Base-by-base conservation (phyloP, 176 grass and related monocot genomes). In the Panicum miliaceum region DNA sequence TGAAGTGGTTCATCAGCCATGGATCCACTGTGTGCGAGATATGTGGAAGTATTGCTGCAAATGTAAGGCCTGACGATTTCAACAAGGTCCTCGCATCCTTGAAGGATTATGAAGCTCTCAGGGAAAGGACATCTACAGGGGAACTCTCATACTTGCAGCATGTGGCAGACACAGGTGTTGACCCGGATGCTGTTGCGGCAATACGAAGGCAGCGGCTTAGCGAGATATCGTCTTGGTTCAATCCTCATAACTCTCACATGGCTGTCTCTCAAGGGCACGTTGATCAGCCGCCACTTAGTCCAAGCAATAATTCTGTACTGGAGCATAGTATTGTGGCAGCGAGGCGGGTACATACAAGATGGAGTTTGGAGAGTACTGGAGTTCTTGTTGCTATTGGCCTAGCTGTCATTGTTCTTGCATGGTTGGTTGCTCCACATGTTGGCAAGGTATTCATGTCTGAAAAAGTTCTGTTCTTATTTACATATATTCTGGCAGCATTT, bases 1-100 rank as follows among this genome's bases (percentile, higher is more conserved):
- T 98, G 20, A 98, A 98, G 84, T 98, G 96, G 96, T 98, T 98
- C 45, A 68, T 98, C 57, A 95, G 58, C 80, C 96, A 92, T 75
- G 96, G 96, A 22, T 98, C 91, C 54, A 93, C 93, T 6, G 64
- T 84, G 19, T 98, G 96, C 2, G 96, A 98, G 87, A 98, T 98
- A 25, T 98, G 96, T 14, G 93, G 83, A 64, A 71, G 63, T 69
- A 79, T 81, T 35, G 93, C 93, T 29, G 73, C 73, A n/a, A 98
- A 92, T 80, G 80, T 98, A 10, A 85, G 84, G 46, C 63, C 88
- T 61, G 12, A 35, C 2, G 96, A 98, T 90, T 95, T 95, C 80
- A 95, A 86, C 72, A 98, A 90, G 80, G 73, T 98, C 61, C 76
- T 98, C 14, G 89, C 91, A 0, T 93, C 91, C 68, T 75, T 98